phyloP scores from a whole-genome alignment of 192 early-diverging fungal species.

The Pilaira anomala region DNA sequence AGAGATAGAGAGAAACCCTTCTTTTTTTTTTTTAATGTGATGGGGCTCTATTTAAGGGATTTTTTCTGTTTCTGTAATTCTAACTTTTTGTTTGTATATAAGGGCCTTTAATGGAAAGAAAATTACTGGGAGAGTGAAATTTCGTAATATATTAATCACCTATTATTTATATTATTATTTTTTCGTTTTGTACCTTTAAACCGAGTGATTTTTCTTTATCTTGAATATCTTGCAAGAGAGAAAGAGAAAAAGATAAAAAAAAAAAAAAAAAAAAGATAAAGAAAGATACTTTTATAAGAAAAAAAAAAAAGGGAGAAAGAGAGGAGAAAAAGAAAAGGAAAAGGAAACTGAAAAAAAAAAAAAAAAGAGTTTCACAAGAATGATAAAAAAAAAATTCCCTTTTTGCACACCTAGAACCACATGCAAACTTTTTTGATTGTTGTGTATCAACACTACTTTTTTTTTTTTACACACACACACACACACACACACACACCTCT shows the following conservation, averaged over 20 bases:
- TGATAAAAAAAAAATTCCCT: background rate
- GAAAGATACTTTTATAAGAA: background rate
- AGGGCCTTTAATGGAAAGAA: no score
- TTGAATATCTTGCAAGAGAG: background rate
- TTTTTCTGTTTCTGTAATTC: no score
- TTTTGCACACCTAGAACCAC: slow-evolving; percentile 11
- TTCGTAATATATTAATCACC: no score
- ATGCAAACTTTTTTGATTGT: background rate
- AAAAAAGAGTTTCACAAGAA: slow-evolving; percentile 6
- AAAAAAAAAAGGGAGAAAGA: slow-evolving; percentile 15
- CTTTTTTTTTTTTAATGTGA: slow-evolving; percentile 9
- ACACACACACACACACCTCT: no score
- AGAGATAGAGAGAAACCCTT: background rate
- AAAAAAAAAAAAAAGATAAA: background rate
- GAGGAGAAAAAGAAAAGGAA: background rate
- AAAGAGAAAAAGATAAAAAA: background rate
- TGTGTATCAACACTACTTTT: no score
- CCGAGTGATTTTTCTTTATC: background rate
- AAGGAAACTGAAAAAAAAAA: slow-evolving; percentile 12
- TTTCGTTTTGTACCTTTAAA: no score
- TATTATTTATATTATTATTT: no score
- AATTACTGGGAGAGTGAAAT: no score
- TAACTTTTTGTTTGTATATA: no score
- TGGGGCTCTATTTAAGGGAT: no score
- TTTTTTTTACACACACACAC: no score